These are phyloP conservation scores for Neoboletus magnificus DNA, from an alignment of 768 basidiomycete species.

Conservation along the genomic window DNA sequence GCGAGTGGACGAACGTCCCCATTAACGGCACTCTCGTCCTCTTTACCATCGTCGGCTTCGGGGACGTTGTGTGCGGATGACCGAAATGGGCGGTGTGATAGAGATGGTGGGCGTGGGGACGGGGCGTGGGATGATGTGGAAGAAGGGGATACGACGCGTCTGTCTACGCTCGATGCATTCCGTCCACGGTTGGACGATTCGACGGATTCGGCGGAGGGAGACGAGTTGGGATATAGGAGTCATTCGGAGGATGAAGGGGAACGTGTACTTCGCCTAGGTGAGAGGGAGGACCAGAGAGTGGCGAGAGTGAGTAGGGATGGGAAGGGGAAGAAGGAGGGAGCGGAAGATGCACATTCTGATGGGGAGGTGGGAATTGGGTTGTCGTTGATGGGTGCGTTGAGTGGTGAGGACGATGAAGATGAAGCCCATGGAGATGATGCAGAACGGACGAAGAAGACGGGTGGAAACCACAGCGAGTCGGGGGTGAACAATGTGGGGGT, in stretches of 20 bases:
- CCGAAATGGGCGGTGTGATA: not conserved
- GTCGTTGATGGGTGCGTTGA: slow-evolving; percentile 55
- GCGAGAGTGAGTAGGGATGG: not conserved
- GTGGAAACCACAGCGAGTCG: not conserved
- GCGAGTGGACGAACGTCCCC: slow-evolving; percentile 21
- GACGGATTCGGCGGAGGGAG: slow-evolving; percentile 5
- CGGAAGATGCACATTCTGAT: slow-evolving; percentile 42
- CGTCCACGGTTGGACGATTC: slow-evolving; percentile 16
- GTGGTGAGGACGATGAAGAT: slow-evolving; percentile 28
- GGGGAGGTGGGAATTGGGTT: slow-evolving; percentile 69
- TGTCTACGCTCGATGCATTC: slow-evolving; percentile 28
- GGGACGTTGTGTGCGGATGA: not conserved
- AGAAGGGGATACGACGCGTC: slow-evolving; percentile 18
- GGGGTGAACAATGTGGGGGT: slow-evolving; percentile 2
- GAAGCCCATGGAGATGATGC: slow-evolving; percentile 8
- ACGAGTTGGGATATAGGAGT: not conserved
- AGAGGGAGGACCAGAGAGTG: slow-evolving; percentile 3
- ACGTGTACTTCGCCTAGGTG: not conserved
- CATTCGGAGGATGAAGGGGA: slow-evolving; percentile 11
- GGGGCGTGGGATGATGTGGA: slow-evolving; percentile 5
- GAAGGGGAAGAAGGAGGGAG: not conserved
- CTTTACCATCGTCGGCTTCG: slow-evolving; percentile 9
- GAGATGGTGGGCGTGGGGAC: not conserved
- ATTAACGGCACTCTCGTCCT: slow-evolving; percentile 4
- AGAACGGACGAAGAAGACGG: slow-evolving; percentile 6